phyloP scores from a whole-genome alignment of 2,329 filamentous ascomycete species.

The Xylaria sp. region DNA sequence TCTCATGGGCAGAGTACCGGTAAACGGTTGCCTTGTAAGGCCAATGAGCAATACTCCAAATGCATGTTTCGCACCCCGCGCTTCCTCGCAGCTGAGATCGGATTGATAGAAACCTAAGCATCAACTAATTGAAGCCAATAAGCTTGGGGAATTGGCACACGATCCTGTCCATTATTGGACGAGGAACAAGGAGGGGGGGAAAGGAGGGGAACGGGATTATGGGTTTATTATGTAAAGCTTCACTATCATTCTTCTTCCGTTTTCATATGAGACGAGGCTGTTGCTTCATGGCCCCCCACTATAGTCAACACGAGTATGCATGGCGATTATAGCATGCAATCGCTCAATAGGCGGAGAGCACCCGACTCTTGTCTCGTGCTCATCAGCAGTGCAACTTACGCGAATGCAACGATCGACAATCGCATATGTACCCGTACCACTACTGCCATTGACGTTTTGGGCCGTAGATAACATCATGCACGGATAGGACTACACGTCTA shows the following conservation, averaged over 20 bases:
- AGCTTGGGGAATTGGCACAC: conserved; percentile 25
- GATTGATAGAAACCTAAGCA: conserved; percentile 4
- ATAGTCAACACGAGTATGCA: conserved; percentile 29
- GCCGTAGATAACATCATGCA: conserved; percentile 5
- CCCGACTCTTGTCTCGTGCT: conserved; percentile 26
- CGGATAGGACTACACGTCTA: neutral
- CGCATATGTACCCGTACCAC: conserved; percentile 22
- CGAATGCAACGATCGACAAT: conserved; percentile 27
- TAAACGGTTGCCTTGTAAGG: conserved; percentile 12
- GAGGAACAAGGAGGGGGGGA: neutral
- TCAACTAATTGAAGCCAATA: conserved; percentile 21
- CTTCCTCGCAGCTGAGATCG: conserved; percentile 26
- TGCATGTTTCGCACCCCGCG: conserved; percentile 30
- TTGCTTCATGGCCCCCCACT: conserved; percentile 30
- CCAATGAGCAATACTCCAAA: conserved; percentile 23
- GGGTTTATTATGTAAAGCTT: conserved; percentile 17
- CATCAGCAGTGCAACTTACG: conserved; percentile 20
- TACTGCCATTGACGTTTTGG: neutral
- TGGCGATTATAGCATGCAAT: conserved; percentile 7
- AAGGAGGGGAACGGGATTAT: conserved; percentile 10
- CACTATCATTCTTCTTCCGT: conserved; percentile 7
- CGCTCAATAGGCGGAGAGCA: conserved; percentile 13
- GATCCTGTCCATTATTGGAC: conserved; percentile 16
- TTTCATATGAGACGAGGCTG: conserved; percentile 26
- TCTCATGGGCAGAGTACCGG: conserved; percentile 19